Evolutionary conservation across 441 rosid species (phyloP).

Genomic region (Viola pubescens): DNA sequence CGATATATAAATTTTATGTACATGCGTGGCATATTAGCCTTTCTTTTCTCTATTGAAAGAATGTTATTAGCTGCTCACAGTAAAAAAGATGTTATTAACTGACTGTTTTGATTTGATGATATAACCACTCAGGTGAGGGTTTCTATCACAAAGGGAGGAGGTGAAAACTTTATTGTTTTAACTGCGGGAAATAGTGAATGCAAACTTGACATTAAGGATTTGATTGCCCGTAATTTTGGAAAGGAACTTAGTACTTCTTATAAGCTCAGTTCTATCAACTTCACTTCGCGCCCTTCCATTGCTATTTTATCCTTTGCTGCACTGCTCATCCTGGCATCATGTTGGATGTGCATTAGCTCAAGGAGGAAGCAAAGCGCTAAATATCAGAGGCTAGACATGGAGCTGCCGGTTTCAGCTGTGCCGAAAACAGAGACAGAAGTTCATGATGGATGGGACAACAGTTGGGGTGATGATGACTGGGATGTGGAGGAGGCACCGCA

Average conservation of each 20-base stretch:
- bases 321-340: slow-evolving; percentile 36
- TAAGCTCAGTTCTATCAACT: slow-evolving; percentile 27
- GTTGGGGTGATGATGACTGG: slow-evolving; percentile 80
- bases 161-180: slow-evolving; percentile 33
- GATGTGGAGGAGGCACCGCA: slow-evolving; percentile 68
- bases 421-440: slow-evolving; percentile 23
- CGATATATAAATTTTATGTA: background rate
- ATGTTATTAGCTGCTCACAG: background rate
- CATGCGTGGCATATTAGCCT: background rate
- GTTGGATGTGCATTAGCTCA: slow-evolving; percentile 34
- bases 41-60: background rate
- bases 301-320: slow-evolving; percentile 30
- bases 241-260: slow-evolving; percentile 22
- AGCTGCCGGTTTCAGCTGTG: slow-evolving; percentile 41
- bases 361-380: slow-evolving; percentile 30
- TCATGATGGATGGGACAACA: slow-evolving; percentile 54
- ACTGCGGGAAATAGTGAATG: slow-evolving; percentile 43
- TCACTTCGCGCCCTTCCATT: slow-evolving; percentile 25
- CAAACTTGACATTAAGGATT: slow-evolving; percentile 50
- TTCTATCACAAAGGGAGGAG: slow-evolving; percentile 32
- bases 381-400: slow-evolving; percentile 63
- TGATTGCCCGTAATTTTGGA: slow-evolving; percentile 32
- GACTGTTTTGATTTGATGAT: background rate
- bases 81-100: background rate
- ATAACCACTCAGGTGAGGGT: slow-evolving; percentile 48